A percentile compares a stretch with the other conserved stretches of the same genome.
Conservation (phyloP, 768 basidiomycete genomes). For the Boletus speciosus region DNA sequence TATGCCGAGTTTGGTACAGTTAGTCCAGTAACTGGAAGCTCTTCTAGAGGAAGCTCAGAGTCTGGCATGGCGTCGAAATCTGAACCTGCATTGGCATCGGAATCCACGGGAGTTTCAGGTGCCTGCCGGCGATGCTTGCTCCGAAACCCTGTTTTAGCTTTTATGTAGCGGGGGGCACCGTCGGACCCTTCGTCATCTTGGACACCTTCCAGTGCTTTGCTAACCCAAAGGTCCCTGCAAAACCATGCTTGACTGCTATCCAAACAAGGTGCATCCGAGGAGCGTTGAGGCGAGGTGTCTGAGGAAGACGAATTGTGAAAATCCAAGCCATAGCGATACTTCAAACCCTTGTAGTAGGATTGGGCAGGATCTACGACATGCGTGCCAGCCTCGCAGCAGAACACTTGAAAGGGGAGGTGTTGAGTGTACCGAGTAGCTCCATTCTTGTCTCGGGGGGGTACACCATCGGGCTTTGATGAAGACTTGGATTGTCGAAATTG, state of each 20-base stretch:
- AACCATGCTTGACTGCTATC: conserved; percentile 99
- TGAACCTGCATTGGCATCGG: conserved; percentile 80
- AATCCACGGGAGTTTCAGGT: conserved; percentile 40
- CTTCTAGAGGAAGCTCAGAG: conserved; percentile 40
- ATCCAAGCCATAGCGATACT: conserved; percentile 77
- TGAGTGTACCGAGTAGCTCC: conserved; percentile 82
- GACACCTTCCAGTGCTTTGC: conserved; percentile 74
- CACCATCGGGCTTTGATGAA: conserved; percentile 83
- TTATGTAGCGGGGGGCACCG: conserved; percentile 7
- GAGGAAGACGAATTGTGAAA: conserved; percentile 77
- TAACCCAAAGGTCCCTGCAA: conserved; percentile 96
- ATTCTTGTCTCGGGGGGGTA: conserved; percentile 84
- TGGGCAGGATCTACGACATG: conserved; percentile 96
- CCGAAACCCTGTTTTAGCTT: conserved; percentile 21
- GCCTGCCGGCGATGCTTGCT: conserved; percentile 33
- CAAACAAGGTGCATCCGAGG: conserved; percentile 82
- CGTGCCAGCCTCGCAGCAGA: conserved; percentile 97
- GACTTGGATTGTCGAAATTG: conserved; percentile 97
- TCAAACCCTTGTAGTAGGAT: conserved; percentile 89
- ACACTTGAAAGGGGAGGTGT: conserved; percentile 96
- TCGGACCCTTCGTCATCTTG: conserved; percentile 44
- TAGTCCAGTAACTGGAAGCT: conserved; percentile 36
- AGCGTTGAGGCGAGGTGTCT: conserved; percentile 50
- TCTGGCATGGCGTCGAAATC: conserved; percentile 87
- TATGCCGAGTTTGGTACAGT: conserved; percentile 87